A percentile compares a stretch with the other conserved stretches of the same genome.
Evolutionary conservation across 805 yeast species (phyloP).

Genomic region (Schwanniomyces occidentalis): DNA sequence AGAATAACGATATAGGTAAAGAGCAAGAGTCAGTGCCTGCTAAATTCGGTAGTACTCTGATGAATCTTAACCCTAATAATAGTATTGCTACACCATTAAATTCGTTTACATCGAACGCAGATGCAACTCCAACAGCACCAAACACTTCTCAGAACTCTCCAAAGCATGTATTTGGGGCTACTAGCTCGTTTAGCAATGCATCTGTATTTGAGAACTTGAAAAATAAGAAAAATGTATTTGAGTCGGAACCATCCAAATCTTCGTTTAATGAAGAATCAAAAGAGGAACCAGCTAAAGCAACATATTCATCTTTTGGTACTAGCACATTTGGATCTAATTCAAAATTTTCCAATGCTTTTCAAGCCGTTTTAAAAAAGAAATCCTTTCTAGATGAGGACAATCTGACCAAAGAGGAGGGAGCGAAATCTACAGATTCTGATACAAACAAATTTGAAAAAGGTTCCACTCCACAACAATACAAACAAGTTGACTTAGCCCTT

Average conservation of each 20-base stretch:
- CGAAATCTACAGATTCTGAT: slow-evolving; percentile 22
- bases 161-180: slow-evolving; percentile 37
- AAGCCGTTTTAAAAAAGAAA: slow-evolving; percentile 49
- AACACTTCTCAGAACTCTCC: slow-evolving; percentile 9
- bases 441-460: slow-evolving; percentile 12
- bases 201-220: slow-evolving; percentile 23
- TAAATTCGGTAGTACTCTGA: slow-evolving; percentile 11
- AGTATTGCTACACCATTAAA: slow-evolving; percentile 14
- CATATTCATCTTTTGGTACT: slow-evolving; percentile 11
- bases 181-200: slow-evolving; percentile 39
- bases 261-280: slow-evolving; percentile 3
- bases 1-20: slow-evolving; percentile 1
- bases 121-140: slow-evolving; percentile 12
- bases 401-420: slow-evolving; percentile 16
- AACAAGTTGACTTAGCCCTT: slow-evolving; percentile 60
- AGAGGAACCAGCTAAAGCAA: slow-evolving; percentile 7
- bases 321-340: slow-evolving; percentile 47
- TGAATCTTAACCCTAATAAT: slow-evolving; percentile 5
- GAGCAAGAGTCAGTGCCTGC: not conserved
- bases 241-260: slow-evolving; percentile 16
- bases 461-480: slow-evolving; percentile 38
- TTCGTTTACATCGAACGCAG: slow-evolving; percentile 11
- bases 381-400: slow-evolving; percentile 54
- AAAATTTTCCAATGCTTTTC: slow-evolving; percentile 55
- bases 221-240: slow-evolving; percentile 27